Percentiles rank a stretch among this genome's conserved stretches.
phyloP scores from a whole-genome alignment of 1,284 basidiomycete species.

The Rhodotorula sp. region DNA sequence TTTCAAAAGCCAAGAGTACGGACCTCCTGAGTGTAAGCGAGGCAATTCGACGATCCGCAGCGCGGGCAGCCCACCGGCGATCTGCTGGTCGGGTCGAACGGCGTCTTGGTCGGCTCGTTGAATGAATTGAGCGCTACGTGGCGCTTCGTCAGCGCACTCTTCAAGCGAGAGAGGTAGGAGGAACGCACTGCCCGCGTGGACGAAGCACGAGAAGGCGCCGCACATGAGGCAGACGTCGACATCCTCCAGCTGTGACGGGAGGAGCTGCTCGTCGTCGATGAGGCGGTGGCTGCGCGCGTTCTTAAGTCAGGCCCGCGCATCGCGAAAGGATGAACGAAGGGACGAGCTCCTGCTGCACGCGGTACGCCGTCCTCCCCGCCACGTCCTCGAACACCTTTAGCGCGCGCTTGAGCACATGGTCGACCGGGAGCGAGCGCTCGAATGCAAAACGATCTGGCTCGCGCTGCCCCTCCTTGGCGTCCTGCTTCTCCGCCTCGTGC shows the following conservation, averaged over 20 bases:
- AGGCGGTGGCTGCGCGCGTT: neutral
- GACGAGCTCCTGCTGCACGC: constrained; percentile 1
- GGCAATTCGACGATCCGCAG: neutral
- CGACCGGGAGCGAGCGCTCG: neutral
- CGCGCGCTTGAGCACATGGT: neutral
- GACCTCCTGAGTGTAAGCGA: neutral
- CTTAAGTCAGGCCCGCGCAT: neutral
- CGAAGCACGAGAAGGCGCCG: neutral
- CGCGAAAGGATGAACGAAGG: neutral
- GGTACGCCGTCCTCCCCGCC: neutral
- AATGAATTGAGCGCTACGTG: neutral
- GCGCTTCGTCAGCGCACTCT: no score
- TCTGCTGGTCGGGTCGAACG: neutral
- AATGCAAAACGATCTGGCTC: neutral
- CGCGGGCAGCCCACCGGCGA: neutral
- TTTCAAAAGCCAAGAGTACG: neutral
- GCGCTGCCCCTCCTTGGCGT: neutral
- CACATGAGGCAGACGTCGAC: constrained; percentile 3
- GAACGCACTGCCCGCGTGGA: neutral
- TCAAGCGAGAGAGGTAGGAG: neutral
- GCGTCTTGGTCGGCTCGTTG: constrained; percentile 1
- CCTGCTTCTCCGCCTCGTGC: neutral
- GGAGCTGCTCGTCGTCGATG: neutral
- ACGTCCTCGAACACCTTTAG: neutral
- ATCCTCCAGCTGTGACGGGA: neutral